These are phyloP conservation scores for Lipomyces yamadae DNA, from an alignment of 805 yeast genomes.

Conservation along the genomic window DNA sequence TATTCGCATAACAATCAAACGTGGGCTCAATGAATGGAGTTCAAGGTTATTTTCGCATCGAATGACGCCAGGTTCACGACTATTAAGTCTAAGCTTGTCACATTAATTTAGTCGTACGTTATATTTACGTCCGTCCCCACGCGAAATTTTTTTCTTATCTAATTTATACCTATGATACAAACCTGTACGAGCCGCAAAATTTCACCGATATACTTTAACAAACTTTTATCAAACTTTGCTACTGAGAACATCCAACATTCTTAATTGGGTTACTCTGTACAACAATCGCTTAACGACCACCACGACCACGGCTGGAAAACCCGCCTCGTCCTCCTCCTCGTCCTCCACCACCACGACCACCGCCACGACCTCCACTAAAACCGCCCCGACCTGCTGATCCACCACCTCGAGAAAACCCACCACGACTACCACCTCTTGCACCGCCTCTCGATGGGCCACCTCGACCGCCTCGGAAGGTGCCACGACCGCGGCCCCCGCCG, in stretches of 20 bases:
- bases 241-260: neutral
- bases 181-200: neutral
- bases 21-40: neutral
- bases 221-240: neutral
- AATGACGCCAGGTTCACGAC: neutral
- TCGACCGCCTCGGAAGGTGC: slow-evolving; percentile 43
- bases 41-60: neutral
- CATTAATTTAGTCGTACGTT: neutral
- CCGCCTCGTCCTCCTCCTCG: slow-evolving; percentile 44
- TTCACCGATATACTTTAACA: neutral
- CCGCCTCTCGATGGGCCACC: slow-evolving; percentile 47
- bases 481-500: slow-evolving; percentile 41
- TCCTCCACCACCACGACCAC: slow-evolving; percentile 48
- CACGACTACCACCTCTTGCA: slow-evolving; percentile 46
- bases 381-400: slow-evolving; percentile 34
- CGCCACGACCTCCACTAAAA: slow-evolving; percentile 42
- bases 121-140: neutral
- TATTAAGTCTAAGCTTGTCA: neutral
- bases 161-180: neutral
- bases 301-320: slow-evolving; percentile 32
- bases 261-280: neutral
- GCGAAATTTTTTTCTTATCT: neutral
- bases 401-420: slow-evolving; percentile 34
- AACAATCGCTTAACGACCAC: slow-evolving; percentile 11
- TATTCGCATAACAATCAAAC: neutral